Base-by-base conservation (phyloP, 176 grass and related monocot genomes). In the Ensete ventricosum region DNA sequence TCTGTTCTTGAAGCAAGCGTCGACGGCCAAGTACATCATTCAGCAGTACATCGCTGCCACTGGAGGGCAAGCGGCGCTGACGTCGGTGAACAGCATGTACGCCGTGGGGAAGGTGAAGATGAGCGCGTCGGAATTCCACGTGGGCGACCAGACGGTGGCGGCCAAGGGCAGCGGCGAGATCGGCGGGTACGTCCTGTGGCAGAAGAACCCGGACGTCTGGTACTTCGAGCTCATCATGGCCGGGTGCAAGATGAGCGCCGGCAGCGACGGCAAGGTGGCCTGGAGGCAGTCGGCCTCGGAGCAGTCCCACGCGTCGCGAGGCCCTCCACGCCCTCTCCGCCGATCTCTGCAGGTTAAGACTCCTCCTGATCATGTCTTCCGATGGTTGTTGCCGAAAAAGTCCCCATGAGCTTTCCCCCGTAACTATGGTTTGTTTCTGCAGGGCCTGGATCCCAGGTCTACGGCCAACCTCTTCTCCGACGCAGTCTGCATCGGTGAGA, bases 1-100 rank as follows among this genome's bases (percentile, higher is more conserved):
- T 52, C 63, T 59, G 55, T 14, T 72, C 54, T 48, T 50, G 69
- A 85, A 99, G 95, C 95, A 94, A 99, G 95, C 88, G 58, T 99
- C 95, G 23, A 91, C 95, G 78, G 90, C 90, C 25, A 99, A 91
- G 86, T 99, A 99, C 84, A 99, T 99, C 64, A 94, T 99, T 57
- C 88, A 91, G 34, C 90, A 99, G 82, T 99, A 99, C 86, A 89
- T 99, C 24, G 95, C 95, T 11, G 95, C 90, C 52, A 99, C 90
- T 59, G 95, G 95, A n/a, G 95, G 95, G 72, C 95, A 93, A 78
- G 55, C 76, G 48, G 86, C 90, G 54, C 82, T 99, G 80, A 86
- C 81, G 87, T 87, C 88, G 72, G 65, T 94, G 69, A 83, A 76
- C 81, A 94, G 88, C 88, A 99, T 99, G 95, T 99, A 99, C 27